Evolutionary conservation across 208 protist genomes (phyloP), one percentile per base, ranked within the genome.

Genomic region (Porcisia hertigi): DNA sequence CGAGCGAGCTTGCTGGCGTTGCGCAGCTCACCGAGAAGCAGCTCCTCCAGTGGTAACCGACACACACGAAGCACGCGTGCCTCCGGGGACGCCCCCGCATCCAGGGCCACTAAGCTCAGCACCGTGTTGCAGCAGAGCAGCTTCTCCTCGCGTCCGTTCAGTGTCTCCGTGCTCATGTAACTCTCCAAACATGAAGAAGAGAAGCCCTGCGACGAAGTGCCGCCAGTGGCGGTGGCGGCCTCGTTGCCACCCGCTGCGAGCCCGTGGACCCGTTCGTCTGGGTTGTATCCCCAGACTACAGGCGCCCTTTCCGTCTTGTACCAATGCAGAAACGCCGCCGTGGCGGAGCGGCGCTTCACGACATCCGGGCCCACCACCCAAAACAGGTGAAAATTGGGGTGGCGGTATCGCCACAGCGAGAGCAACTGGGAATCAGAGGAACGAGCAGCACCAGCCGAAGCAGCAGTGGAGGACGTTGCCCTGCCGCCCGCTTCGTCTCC

Each of bases 1-100:
- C 88, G 83, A 3, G 86, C 88, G 57, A 73, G 71, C 64, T 84
- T 86, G 75, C 88, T 86, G 4, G 83, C 79, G 60, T 90, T 78
- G 53, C 85, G 80, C 55, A 93, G 67, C 80, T 93, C 88, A 8
- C 81, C 82, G 1, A 93, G 76, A 25, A 93, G 80, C 30, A 90
- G 77, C 78, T 93, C 88, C 77, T 93, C 88, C 76, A 88, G 64
- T 60, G 84, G 82, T 43, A 85, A 64, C 2, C 64, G 71, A 30
- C 73, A 76, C 52, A 86, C 77, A 47, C 76, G 71, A 52, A 92
- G 77, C 49, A 82, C 85, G 4, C 86, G 83, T 2, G 64, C 36
- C 20, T 55, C 69, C 25, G 36, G n/a, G 0, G 60, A 1, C 39
- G 20, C 45, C 18, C 25, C 63, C 9, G n/a, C 52, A 12, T 34